Evolutionary conservation across 352 stramenopile genomes (phyloP).

Genomic region (Stephanocyclus meneghinianus): DNA sequence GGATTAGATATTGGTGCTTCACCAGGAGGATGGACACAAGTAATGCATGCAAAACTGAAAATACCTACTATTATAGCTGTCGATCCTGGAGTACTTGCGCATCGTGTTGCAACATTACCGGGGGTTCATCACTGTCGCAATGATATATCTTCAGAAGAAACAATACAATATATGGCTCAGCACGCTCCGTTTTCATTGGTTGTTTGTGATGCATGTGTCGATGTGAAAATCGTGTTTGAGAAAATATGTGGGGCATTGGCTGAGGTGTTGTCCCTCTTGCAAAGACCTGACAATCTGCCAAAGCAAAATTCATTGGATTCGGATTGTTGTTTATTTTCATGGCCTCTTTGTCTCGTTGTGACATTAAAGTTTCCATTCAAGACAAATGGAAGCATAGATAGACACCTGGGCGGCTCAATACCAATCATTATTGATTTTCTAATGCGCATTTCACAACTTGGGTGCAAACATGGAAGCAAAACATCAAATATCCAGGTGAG

Average conservation of each 20-base stretch:
- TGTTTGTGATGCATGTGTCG: conserved; percentile 61
- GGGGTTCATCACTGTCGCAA: conserved; percentile 46
- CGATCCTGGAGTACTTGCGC: conserved; percentile 42
- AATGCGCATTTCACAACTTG: conserved; percentile 25
- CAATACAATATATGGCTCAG: conserved; percentile 23
- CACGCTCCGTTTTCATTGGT: conserved; percentile 53
- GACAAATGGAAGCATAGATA: conserved; percentile 47
- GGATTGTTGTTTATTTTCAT: conserved; percentile 24
- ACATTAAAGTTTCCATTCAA: conserved; percentile 66
- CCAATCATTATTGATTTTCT: conserved; percentile 38
- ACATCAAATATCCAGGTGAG: conserved; percentile 20
- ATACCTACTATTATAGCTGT: conserved; percentile 47
- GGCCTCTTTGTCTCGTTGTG: conserved; percentile 48
- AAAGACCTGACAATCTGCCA: not conserved
- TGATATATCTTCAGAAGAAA: conserved; percentile 37
- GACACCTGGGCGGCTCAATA: conserved; percentile 30
- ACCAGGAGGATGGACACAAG: conserved; percentile 65
- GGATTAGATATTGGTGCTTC: conserved; percentile 60
- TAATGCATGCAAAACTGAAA: conserved; percentile 45
- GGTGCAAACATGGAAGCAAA: conserved; percentile 10
- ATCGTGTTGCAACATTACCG: conserved; percentile 38
- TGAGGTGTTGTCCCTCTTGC: conserved; percentile 18
- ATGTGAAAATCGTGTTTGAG: conserved; percentile 37
- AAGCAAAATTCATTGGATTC: not conserved
- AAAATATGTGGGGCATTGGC: conserved; percentile 41